Evolutionary conservation across 1,139 yeast genomes (phyloP), one percentile per base, ranked within the genome.

Genomic region (Eremothecium cymbalariae): DNA sequence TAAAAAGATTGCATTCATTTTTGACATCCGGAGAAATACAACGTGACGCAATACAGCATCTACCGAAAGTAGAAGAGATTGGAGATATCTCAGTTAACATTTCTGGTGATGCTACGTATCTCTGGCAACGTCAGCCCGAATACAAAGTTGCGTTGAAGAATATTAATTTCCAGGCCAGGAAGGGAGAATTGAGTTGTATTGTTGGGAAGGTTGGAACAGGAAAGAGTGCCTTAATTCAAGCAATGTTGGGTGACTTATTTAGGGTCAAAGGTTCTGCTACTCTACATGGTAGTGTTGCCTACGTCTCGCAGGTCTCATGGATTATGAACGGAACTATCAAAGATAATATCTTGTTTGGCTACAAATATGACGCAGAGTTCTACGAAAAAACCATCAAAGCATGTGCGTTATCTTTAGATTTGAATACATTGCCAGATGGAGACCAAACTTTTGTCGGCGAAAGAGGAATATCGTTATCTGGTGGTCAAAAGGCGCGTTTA

Each of bases 401-500:
- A 0, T 90, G 98, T 68, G 95, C 95, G 4, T 68, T 90, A 50
- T 62, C 68, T n/a, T 75, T 76, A 31, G 98, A 90, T 62, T 69
- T 90, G 46, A 72, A 71, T 18, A 74, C 80, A 23, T 66, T 90
- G 35, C 83, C 94, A 3, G 83, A 84, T 53, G 96, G 97, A 33
- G 97, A 90, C 57, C 65, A 67, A 37, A 88, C 98, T 2, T 73
- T 82, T 51, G 97, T 90, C 33, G 98, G 98, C 44, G 98, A 90
- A 62, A 90, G 88, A 63, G 98, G 98, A 50, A 85, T 90, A 38
- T 84, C 96, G 9, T 67, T 90, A 39, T 84, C 95, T 32, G 98
- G 98, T 41, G 98, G 98, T 31, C 97, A 90, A 60, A 90, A 88
- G 66, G 96, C 97, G 1, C 77, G 98, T 60, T 65, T 90, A 34